Percentiles rank a stretch among this genome's conserved stretches.
These are phyloP conservation scores for Sporothrix brasiliensis DNA, from an alignment of 2,329 filamentous ascomycete genomes.

Conservation along the genomic window DNA sequence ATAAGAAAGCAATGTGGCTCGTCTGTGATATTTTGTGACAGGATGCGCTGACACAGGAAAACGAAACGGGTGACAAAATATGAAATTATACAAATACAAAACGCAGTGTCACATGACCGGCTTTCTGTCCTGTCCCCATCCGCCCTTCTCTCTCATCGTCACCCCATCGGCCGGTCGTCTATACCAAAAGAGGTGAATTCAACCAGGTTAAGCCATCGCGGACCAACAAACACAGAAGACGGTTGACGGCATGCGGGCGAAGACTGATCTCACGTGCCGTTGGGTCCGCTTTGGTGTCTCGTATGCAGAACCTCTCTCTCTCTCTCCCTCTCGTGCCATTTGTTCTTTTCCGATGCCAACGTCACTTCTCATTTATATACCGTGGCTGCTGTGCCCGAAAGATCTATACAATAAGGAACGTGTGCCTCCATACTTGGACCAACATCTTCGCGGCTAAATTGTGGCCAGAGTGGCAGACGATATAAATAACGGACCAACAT, in stretches of 20 bases:
- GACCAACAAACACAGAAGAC: background rate
- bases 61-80: background rate
- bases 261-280: background rate
- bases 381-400: too few species aligned
- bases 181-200: too few species aligned
- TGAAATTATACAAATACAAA: background rate
- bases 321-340: background rate
- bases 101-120: background rate
- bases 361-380: too few species aligned
- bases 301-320: background rate
- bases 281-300: background rate
- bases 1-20: background rate
- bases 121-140: background rate
- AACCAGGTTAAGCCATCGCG: background rate
- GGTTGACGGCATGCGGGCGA: background rate
- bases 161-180: too few species aligned
- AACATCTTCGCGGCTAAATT: background rate
- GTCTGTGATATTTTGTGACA: slow-evolving; percentile 7
- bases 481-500: background rate
- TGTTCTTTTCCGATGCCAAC: too few species aligned
- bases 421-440: background rate
- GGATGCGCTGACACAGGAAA: background rate
- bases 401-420: background rate
- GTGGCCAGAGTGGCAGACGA: too few species aligned
- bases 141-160: too few species aligned